These are phyloP conservation scores for Perkinsela sp. DNA, from an alignment of 208 protist species.

Conservation along the genomic window DNA sequence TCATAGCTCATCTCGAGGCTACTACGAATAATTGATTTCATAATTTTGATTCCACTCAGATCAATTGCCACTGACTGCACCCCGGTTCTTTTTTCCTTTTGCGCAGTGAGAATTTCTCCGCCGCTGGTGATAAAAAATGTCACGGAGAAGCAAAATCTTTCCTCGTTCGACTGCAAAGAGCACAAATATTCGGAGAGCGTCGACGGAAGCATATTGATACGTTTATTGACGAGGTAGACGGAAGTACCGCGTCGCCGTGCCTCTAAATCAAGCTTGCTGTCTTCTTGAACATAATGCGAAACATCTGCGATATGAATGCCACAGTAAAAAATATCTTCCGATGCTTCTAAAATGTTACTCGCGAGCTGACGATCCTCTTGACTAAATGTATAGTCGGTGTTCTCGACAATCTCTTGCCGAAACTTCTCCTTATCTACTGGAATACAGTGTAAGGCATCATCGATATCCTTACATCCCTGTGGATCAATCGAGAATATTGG, in stretches of 20 bases:
- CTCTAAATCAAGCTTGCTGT: constrained; percentile 71
- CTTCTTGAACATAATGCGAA: constrained; percentile 69
- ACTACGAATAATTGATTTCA: neutral
- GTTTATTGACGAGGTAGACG: constrained; percentile 77
- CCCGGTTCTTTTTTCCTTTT: neutral
- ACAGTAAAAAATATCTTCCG: neutral
- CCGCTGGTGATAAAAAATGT: constrained; percentile 12
- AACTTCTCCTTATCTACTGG: constrained; percentile 34
- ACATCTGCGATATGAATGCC: constrained; percentile 91
- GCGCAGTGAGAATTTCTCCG: neutral
- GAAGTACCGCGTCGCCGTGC: constrained; percentile 69
- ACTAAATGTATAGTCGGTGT: neutral
- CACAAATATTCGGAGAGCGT: constrained; percentile 80
- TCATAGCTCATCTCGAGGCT: neutral
- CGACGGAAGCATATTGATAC: constrained; percentile 89
- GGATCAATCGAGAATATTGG: constrained; percentile 77
- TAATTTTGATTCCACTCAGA: neutral
- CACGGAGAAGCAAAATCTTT: constrained; percentile 72
- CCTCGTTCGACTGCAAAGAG: constrained; percentile 58
- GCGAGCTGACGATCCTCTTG: neutral
- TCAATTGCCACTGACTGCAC: neutral
- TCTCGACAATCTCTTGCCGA: neutral
- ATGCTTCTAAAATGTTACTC: neutral
- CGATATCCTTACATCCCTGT: constrained; percentile 67
- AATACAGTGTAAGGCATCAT: constrained; percentile 56